A percentile compares a stretch with the other conserved stretches of the same genome.
Evolutionary conservation across 1,284 basidiomycete genomes (phyloP).

Genomic region (Apiotrichum akiyoshidainum): DNA sequence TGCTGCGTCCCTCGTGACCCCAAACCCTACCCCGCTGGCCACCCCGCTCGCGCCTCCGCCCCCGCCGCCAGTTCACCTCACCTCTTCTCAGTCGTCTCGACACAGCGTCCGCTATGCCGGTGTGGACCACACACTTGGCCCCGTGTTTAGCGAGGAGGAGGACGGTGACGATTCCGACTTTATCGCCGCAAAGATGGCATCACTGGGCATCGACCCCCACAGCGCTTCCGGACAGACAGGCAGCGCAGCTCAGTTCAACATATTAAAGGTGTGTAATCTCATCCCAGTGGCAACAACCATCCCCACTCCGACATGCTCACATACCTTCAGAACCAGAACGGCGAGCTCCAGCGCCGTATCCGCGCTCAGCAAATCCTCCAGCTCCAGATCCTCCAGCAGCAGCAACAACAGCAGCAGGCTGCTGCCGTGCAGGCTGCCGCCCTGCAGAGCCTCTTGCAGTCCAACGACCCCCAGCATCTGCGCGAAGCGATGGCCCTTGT

Average conservation of each 20-base stretch:
- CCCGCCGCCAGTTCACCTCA: conserved; percentile 14
- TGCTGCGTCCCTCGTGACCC: conserved; percentile 11
- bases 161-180: conserved; percentile 46
- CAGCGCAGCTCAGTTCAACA: no score
- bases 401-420: conserved; percentile 14
- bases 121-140: conserved; percentile 42
- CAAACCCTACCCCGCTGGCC: conserved; percentile 11
- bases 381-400: conserved; percentile 12
- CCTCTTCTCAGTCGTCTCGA: conserved; percentile 12
- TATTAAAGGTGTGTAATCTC: no score
- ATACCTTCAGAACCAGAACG: neutral
- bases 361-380: conserved; percentile 18
- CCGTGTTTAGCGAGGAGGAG: conserved; percentile 44
- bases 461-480: conserved; percentile 22
- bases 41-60: conserved; percentile 17
- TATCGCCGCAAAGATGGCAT: conserved; percentile 42
- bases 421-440: conserved; percentile 9
- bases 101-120: conserved; percentile 24
- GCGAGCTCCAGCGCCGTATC: conserved; percentile 17
- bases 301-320: neutral
- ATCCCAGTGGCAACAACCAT: neutral
- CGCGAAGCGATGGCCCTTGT: conserved; percentile 29
- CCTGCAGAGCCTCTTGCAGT: conserved; percentile 20
- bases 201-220: conserved; percentile 29
- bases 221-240: neutral